phyloP scores from a whole-genome alignment of 2,329 filamentous ascomycete species.

The Neonectria coccinea region DNA sequence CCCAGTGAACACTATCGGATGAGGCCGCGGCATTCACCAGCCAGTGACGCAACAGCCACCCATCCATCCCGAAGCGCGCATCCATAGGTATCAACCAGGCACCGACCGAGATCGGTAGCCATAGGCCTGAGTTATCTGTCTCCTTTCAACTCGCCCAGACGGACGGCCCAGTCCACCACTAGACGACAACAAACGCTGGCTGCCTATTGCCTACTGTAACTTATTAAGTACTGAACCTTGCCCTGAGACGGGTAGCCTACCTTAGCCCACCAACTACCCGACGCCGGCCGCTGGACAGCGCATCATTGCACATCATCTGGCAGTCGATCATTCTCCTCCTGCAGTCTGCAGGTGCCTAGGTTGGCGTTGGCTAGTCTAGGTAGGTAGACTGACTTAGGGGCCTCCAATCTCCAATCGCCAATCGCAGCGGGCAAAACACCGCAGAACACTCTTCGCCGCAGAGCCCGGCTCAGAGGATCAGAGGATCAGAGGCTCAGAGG shows the following conservation, averaged over 20 bases:
- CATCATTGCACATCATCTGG: constrained; percentile 28
- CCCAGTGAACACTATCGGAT: constrained; percentile 19
- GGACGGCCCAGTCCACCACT: neutral
- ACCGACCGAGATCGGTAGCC: too few species aligned
- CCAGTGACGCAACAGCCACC: constrained; percentile 5
- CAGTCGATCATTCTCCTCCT: constrained; percentile 23
- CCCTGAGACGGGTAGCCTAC: constrained; percentile 24
- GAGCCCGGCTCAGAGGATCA: constrained; percentile 16
- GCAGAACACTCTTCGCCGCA: constrained; percentile 27
- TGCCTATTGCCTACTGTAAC: neutral
- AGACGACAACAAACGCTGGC: neutral
- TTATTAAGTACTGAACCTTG: constrained; percentile 3
- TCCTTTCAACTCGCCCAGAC: too few species aligned
- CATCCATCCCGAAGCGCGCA: constrained; percentile 3
- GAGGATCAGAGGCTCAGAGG: constrained; percentile 28
- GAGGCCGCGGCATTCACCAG: constrained; percentile 24
- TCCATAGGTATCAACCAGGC: neutral
- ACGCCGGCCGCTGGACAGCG: constrained; percentile 27
- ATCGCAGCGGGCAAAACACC: constrained; percentile 33
- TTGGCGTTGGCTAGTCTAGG: neutral
- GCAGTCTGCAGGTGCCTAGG: constrained; percentile 32
- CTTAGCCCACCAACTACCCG: constrained; percentile 28
- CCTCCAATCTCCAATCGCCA: constrained; percentile 33
- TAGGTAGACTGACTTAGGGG: neutral
- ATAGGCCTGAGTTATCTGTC: too few species aligned